A percentile compares a stretch with the other conserved stretches of the same genome.
Conservation (phyloP, 257 asterid species). For the Penstemon eatonii region DNA sequence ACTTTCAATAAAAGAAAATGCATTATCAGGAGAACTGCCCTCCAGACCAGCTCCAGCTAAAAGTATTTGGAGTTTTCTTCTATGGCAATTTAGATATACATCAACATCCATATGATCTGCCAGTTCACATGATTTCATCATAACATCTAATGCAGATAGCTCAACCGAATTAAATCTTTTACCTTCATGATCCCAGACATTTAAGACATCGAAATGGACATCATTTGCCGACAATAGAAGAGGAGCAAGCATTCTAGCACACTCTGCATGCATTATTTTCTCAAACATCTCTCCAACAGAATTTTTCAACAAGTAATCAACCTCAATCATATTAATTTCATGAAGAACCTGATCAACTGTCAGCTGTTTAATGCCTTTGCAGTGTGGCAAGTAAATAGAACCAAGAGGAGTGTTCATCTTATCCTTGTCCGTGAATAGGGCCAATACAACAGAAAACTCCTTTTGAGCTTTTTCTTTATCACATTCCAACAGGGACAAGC, state of each 20-base stretch:
- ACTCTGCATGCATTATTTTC: conserved; percentile 69
- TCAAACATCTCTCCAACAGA: conserved; percentile 68
- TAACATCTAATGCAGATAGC: conserved; percentile 75
- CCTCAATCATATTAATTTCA: conserved; percentile 76
- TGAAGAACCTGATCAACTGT: conserved; percentile 66
- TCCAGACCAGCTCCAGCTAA: conserved; percentile 64
- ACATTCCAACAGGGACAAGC: conserved; percentile 71
- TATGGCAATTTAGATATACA: conserved; percentile 76
- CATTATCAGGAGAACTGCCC: conserved; percentile 42
- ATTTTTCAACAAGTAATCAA: conserved; percentile 73
- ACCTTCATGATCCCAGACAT: conserved; percentile 51
- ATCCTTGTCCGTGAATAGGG: conserved; percentile 58
- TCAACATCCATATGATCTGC: conserved; percentile 60
- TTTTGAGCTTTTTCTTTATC: conserved; percentile 71
- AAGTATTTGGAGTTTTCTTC: conserved; percentile 81
- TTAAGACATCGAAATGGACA: conserved; percentile 55
- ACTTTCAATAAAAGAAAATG: conserved; percentile 44
- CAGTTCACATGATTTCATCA: conserved; percentile 75
- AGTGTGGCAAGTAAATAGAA: conserved; percentile 71
- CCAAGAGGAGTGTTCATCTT: conserved; percentile 39
- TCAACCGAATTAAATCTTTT: conserved; percentile 67
- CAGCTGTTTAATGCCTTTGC: conserved; percentile 63
- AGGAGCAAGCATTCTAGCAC: conserved; percentile 72
- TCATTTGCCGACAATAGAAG: conserved; percentile 62
- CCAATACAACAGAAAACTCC: conserved; percentile 61